phyloP scores from a whole-genome alignment of 495 filamentous ascomycete genomes.

The Neurospora pannonica region DNA sequence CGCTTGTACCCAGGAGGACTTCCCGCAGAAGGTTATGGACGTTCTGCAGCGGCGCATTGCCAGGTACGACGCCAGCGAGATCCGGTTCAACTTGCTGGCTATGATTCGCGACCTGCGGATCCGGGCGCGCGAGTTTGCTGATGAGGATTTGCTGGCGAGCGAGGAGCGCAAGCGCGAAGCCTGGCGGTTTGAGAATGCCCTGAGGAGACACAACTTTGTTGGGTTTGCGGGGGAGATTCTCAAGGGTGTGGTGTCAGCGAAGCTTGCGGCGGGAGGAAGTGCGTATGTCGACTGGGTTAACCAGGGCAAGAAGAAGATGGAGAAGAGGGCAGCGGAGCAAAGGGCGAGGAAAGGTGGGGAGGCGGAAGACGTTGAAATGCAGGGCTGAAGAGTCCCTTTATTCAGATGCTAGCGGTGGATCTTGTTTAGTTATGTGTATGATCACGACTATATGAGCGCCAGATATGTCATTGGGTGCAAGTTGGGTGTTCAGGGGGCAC shows the following conservation, averaged over 20 bases:
- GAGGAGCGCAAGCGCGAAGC: slow-evolving; percentile 77
- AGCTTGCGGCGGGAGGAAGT: slow-evolving; percentile 54
- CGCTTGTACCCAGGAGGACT: slow-evolving; percentile 52
- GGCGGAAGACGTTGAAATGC: slow-evolving; percentile 36
- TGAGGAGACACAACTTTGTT: slow-evolving; percentile 90
- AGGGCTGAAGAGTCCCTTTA: slow-evolving; percentile 15
- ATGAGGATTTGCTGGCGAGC: slow-evolving; percentile 62
- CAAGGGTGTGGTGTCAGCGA: slow-evolving; percentile 68
- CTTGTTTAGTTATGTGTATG: neutral
- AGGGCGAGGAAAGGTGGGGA: slow-evolving; percentile 24
- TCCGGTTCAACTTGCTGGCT: slow-evolving; percentile 91
- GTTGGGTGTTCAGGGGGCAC: neutral
- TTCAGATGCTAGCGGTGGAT: neutral
- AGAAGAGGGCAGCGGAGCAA: slow-evolving; percentile 49
- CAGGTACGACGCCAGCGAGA: slow-evolving; percentile 78
- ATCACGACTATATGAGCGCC: neutral
- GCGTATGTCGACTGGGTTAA: slow-evolving; percentile 74
- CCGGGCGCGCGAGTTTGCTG: slow-evolving; percentile 70
- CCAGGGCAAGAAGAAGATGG: slow-evolving; percentile 60
- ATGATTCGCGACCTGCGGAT: slow-evolving; percentile 75
- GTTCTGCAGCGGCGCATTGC: slow-evolving; percentile 77
- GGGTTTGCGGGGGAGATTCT: slow-evolving; percentile 88
- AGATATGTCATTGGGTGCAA: neutral
- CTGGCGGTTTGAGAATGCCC: slow-evolving; percentile 94
- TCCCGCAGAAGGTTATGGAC: slow-evolving; percentile 75